Percentiles rank a stretch among this genome's conserved stretches.
Evolutionary conservation across 148 eudicot species (phyloP).

Genomic region (Cornus kousa): DNA sequence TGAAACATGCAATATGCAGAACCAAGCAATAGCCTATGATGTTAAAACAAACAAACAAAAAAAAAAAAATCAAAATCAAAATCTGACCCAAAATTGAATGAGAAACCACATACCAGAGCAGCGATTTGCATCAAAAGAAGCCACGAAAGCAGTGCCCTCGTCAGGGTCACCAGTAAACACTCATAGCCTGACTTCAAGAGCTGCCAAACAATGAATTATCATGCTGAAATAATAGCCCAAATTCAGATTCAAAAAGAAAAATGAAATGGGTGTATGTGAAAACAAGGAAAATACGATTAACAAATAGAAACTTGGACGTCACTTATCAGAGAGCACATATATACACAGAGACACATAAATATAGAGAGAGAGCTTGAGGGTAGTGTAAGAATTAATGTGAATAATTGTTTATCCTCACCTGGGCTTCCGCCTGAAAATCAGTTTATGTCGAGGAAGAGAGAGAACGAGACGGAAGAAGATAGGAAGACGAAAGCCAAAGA

Average conservation of each 20-base stretch:
- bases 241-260: neutral
- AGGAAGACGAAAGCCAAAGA: neutral
- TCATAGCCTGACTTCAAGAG: neutral
- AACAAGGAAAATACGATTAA: no score
- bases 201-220: neutral
- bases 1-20: no score
- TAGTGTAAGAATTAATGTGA: no score
- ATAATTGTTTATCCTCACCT: no score
- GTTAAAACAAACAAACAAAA: no score
- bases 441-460: neutral
- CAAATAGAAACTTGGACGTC: neutral
- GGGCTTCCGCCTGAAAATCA: neutral
- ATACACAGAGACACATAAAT: no score
- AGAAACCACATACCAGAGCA: neutral
- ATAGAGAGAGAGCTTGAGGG: neutral
- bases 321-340: neutral
- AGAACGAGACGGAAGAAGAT: neutral
- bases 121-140: neutral
- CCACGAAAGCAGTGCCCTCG: neutral
- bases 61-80: no score
- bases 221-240: neutral
- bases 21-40: no score
- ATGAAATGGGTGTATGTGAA: neutral
- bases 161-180: no score
- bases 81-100: neutral